Evolutionary conservation across 192 early-diverging fungal genomes (phyloP).

Genomic region (Coemansia nantahalensis): DNA sequence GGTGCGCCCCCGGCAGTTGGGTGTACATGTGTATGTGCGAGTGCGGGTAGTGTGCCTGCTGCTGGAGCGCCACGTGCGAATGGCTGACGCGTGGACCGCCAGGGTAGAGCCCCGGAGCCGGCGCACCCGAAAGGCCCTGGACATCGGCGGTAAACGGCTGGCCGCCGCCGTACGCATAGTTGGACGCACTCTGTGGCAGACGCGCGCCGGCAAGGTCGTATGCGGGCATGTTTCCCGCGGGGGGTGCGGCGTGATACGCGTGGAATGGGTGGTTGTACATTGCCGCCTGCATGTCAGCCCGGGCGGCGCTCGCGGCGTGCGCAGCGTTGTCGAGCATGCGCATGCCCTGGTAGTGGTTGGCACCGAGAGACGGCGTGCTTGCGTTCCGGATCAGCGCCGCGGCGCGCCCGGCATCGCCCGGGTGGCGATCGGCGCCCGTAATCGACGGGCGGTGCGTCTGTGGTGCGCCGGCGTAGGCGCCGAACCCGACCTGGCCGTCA

Average conservation of each 20-base stretch:
- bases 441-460: slow-evolving; percentile 12
- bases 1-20: slow-evolving; percentile 11
- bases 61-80: slow-evolving; percentile 33
- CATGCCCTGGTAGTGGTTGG: slow-evolving; percentile 45
- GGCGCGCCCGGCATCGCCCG: slow-evolving; percentile 20
- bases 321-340: slow-evolving; percentile 22
- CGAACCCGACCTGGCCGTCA: neutral
- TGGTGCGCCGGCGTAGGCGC: neutral
- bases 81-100: slow-evolving; percentile 11
- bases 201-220: slow-evolving; percentile 21
- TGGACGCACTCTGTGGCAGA: slow-evolving; percentile 9
- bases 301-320: slow-evolving; percentile 12
- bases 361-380: slow-evolving; percentile 45
- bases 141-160: slow-evolving; percentile 13
- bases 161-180: slow-evolving; percentile 22
- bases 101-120: no score
- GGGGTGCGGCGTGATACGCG: slow-evolving; percentile 7
- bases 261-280: slow-evolving; percentile 24
- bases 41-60: slow-evolving; percentile 23
- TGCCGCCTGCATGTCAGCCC: slow-evolving; percentile 8
- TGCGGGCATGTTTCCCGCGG: slow-evolving; percentile 3
- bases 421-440: slow-evolving; percentile 6
- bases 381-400: slow-evolving; percentile 42
- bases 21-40: slow-evolving; percentile 32
- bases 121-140: neutral